Percentiles rank a stretch among this genome's conserved stretches.
Conservation (phyloP, 192 early-diverging fungal species). For the Mortierella hygrophila region DNA sequence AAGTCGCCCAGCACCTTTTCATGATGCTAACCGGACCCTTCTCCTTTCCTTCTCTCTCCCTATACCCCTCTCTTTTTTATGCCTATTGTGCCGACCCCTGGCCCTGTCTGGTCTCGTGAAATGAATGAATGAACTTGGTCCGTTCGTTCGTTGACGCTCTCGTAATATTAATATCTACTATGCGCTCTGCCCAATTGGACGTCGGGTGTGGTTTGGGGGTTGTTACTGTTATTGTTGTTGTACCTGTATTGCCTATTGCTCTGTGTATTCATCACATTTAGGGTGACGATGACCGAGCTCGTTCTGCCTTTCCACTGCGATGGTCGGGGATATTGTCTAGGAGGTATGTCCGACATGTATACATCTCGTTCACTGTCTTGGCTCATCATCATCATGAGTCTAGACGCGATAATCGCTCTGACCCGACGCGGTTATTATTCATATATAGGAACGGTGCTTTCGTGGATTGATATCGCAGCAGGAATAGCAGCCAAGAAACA, state of each 20-base stretch:
- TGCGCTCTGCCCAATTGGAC: neutral
- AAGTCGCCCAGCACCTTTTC: neutral
- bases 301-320: constrained; percentile 64
- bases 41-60: neutral
- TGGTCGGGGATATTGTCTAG: constrained; percentile 63
- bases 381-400: neutral
- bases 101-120: neutral
- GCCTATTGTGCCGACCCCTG: neutral
- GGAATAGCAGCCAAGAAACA: constrained; percentile 75
- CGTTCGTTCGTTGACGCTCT: neutral
- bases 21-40: constrained; percentile 4
- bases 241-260: neutral
- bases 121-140: neutral
- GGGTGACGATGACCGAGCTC: constrained; percentile 72
- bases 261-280: neutral
- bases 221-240: too few species aligned
- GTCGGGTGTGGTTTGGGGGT: neutral
- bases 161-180: neutral
- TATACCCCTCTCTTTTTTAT: neutral
- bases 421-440: neutral
- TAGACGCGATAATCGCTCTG: neutral
- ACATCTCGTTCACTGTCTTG: neutral
- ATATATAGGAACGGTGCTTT: constrained; percentile 58
- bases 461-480: constrained; percentile 78
- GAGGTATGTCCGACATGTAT: constrained; percentile 38